Conservation (phyloP, 306 rosid species). For the Malus orientalis region DNA sequence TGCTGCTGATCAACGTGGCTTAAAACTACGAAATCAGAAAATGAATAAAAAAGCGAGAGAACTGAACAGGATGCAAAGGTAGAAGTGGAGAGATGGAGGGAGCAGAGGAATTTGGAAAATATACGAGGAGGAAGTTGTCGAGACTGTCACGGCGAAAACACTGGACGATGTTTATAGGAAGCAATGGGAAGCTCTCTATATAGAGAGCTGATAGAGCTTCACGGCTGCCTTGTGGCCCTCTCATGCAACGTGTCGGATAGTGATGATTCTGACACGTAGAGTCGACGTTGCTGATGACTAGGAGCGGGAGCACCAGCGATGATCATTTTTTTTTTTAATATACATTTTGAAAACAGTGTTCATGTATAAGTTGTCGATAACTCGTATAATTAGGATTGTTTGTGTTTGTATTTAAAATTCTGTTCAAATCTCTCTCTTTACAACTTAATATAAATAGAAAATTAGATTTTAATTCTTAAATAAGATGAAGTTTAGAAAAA, state of each 20-base stretch:
- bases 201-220: background rate
- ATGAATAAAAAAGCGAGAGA: background rate
- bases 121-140: background rate
- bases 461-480: no score
- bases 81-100: background rate
- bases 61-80: background rate
- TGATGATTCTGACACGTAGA: constrained; percentile 13
- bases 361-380: no score
- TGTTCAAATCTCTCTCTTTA: no score
- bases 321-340: no score
- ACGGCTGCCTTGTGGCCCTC: constrained; percentile 12
- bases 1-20: background rate
- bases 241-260: constrained; percentile 3
- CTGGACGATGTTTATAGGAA: no score
- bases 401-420: no score
- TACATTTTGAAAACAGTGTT: no score
- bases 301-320: background rate
- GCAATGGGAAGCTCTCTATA: background rate
- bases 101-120: background rate
- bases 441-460: no score
- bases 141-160: background rate
- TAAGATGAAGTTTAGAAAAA: no score
- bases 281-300: constrained; percentile 5
- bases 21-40: background rate
- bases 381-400: no score